Conservation (phyloP, 139 green algal genomes). For the Astrephomene gubernaculifera region DNA sequence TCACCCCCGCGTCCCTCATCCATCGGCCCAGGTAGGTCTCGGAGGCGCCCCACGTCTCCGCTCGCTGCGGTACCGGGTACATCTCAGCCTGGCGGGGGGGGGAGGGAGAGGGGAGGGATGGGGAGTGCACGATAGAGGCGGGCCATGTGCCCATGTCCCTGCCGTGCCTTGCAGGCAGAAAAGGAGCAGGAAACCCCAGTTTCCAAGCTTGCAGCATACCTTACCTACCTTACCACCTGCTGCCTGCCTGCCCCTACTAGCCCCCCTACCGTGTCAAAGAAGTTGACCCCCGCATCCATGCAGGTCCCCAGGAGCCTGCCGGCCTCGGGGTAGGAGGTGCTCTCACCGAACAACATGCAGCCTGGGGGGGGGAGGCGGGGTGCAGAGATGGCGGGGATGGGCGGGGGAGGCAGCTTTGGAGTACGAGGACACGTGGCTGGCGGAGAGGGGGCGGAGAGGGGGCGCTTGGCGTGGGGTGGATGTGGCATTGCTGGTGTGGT, state of each 20-base stretch:
- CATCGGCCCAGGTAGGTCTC: conserved; percentile 71
- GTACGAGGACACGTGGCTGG: background rate
- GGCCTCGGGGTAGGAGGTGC: conserved; percentile 54
- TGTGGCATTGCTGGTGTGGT: no score
- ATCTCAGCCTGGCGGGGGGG: conserved; percentile 75
- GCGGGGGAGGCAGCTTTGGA: background rate
- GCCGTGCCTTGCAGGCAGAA: no score
- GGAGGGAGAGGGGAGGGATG: background rate
- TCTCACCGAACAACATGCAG: conserved; percentile 93
- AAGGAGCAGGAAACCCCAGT: no score
- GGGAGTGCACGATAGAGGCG: no score
- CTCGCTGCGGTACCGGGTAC: conserved; percentile 88
- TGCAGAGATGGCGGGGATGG: no score
- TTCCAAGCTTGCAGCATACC: no score
- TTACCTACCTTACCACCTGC: no score
- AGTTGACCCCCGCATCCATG: conserved; percentile 79
- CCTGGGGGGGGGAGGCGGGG: conserved; percentile 57
- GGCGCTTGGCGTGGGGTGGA: background rate
- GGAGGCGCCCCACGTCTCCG: conserved; percentile 70
- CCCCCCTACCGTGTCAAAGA: conserved; percentile 83
- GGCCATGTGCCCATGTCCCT: no score
- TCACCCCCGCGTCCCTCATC: conserved; percentile 32
- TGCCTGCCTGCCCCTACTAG: no score
- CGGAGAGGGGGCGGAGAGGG: background rate
- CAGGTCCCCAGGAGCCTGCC: conserved; percentile 66